Conservation (phyloP, 2,329 filamentous ascomycete genomes). For the Aureobasidium sp. region DNA sequence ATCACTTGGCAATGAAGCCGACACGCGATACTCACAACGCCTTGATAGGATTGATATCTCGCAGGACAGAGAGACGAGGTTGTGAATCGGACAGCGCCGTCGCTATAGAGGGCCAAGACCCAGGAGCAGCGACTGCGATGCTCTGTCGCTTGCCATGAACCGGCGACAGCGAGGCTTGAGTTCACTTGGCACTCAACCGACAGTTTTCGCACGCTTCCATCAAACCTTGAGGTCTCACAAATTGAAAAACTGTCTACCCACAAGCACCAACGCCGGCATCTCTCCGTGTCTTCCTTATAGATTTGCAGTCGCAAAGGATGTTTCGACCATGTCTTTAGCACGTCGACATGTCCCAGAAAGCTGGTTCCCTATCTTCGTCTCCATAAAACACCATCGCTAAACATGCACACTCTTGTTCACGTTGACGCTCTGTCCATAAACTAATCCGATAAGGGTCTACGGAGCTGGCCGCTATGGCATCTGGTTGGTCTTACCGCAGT, state of each 20-base stretch:
- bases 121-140: neutral
- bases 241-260: neutral
- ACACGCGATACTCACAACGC: neutral
- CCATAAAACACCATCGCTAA: neutral
- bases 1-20: conserved; percentile 5
- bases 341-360: neutral
- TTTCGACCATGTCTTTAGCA: neutral
- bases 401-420: neutral
- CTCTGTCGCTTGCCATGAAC: neutral
- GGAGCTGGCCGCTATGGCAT: conserved; percentile 4
- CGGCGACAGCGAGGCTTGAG: neutral
- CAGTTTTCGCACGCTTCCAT: neutral
- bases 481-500: neutral
- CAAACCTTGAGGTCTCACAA: neutral
- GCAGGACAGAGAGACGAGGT: neutral
- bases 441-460: conserved; percentile 8
- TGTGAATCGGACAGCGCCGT: neutral
- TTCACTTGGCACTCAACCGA: conserved; percentile 2
- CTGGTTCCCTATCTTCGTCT: neutral
- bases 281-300: too few relatives aligned
- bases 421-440: neutral
- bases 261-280: neutral
- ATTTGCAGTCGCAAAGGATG: neutral
- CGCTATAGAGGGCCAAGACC: too few relatives aligned
- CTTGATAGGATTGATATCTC: neutral